Evolutionary conservation across 2,329 filamentous ascomycete genomes (phyloP).

Genomic region (Colletotrichum sansevieriae): DNA sequence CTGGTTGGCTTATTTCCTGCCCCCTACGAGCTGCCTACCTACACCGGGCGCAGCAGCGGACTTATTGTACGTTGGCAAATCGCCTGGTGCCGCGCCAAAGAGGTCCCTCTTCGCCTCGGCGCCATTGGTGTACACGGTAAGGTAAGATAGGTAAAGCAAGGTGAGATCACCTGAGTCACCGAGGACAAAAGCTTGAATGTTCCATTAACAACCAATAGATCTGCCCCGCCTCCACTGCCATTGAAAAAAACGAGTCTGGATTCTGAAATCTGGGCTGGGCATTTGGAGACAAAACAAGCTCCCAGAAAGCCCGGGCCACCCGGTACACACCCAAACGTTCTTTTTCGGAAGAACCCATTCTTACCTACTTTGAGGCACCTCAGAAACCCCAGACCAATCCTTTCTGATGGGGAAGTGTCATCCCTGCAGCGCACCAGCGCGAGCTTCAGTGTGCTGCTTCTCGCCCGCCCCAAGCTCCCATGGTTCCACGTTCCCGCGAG

Average conservation of each 20-base stretch:
- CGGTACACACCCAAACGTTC: neutral
- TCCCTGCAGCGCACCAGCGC: slow-evolving; percentile 27
- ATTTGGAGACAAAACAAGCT: neutral
- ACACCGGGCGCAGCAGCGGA: neutral
- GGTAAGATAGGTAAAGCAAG: neutral
- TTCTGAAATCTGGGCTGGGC: neutral
- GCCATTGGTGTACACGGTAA: slow-evolving; percentile 10
- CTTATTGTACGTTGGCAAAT: too few species aligned
- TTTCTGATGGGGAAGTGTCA: neutral
- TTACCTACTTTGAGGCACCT: slow-evolving; percentile 11
- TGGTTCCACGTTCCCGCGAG: slow-evolving; percentile 1
- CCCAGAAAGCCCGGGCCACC: slow-evolving; percentile 21
- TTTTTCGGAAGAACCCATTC: neutral
- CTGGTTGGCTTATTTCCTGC: slow-evolving; percentile 1
- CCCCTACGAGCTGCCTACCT: neutral
- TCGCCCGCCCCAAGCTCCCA: slow-evolving; percentile 15
- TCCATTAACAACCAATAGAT: neutral
- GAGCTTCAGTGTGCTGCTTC: neutral
- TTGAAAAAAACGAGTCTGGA: neutral
- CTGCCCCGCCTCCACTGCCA: neutral
- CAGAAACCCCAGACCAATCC: slow-evolving; percentile 12
- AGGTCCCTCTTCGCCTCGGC: slow-evolving; percentile 11
- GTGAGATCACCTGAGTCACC: slow-evolving; percentile 20
- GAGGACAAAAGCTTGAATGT: neutral
- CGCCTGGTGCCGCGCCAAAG: slow-evolving; percentile 20